Percentiles rank a stretch among this genome's conserved stretches.
Evolutionary conservation across 2,329 filamentous ascomycete species (phyloP).

Genomic region (Arthroderma sp.): DNA sequence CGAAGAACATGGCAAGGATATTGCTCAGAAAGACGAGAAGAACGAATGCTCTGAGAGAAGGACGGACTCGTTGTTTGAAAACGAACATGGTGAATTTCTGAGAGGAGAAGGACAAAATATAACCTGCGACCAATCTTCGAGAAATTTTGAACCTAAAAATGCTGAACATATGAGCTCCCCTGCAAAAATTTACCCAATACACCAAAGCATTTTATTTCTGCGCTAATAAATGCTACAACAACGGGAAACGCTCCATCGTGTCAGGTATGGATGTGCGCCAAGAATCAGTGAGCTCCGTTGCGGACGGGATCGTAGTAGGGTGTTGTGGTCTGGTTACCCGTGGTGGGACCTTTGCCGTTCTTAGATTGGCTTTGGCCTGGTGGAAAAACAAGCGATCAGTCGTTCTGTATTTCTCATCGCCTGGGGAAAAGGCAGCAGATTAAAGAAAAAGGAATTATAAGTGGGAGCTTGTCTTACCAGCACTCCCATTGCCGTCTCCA

Average conservation of each 20-base stretch:
- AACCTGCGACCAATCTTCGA: no score
- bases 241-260: background rate
- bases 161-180: no score
- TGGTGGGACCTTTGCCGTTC: constrained; percentile 12
- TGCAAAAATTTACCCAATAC: no score
- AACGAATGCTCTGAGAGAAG: no score
- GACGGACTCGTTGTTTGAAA: no score
- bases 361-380: constrained; percentile 14
- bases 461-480: constrained; percentile 7
- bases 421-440: background rate
- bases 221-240: no score
- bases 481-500: constrained; percentile 4
- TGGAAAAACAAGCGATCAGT: constrained; percentile 2
- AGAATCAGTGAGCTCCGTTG: constrained; percentile 20
- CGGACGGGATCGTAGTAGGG: constrained; percentile 30
- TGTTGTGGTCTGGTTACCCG: constrained; percentile 18
- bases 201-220: no score
- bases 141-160: no score
- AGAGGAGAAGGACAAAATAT: no score
- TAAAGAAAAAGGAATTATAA: constrained; percentile 1
- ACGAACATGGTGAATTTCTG: no score
- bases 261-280: constrained; percentile 14
- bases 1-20: no score
- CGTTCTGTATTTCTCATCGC: background rate
- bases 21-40: no score